These are phyloP conservation scores for Haplosporangium sp. DNA, from an alignment of 371 early-diverging fungal genomes.

Conservation along the genomic window DNA sequence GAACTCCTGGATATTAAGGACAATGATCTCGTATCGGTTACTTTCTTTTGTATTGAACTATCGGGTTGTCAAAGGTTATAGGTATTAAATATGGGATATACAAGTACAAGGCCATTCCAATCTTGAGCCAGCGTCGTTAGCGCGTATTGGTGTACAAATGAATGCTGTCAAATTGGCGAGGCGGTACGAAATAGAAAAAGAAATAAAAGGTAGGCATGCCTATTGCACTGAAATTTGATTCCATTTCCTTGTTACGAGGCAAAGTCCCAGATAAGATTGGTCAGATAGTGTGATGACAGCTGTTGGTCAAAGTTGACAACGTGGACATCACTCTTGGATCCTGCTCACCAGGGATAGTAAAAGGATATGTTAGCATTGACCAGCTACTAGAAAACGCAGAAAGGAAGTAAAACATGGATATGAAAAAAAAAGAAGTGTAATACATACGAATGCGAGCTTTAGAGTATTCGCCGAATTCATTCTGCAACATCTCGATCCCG, in stretches of 20 bases:
- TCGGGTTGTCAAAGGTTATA: too few species aligned
- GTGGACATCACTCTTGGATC: conserved; percentile 34
- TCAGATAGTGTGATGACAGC: conserved; percentile 43
- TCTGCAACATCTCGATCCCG: conserved; percentile 51
- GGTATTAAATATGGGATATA: too few species aligned
- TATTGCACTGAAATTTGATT: too few species aligned
- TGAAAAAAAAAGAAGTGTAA: background rate
- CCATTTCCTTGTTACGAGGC: conserved; percentile 17
- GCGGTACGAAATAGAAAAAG: too few species aligned
- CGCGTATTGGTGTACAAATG: too few species aligned
- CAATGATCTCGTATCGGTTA: too few species aligned
- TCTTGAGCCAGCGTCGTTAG: too few species aligned
- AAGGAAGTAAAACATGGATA: background rate
- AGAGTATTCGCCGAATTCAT: conserved; percentile 34
- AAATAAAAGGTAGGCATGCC: too few species aligned
- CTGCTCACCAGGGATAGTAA: conserved; percentile 1
- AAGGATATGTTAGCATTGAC: background rate
- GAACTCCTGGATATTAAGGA: too few species aligned
- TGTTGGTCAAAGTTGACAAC: conserved; percentile 47
- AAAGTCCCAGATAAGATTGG: conserved; percentile 54
- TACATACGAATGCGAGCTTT: conserved; percentile 49
- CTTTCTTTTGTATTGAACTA: too few species aligned
- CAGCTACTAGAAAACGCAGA: background rate
- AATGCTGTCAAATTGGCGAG: too few species aligned
- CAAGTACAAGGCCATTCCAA: too few species aligned